These are phyloP conservation scores for Aureobasidium sp. DNA, from an alignment of 2,329 filamentous ascomycete genomes.

Conservation along the genomic window DNA sequence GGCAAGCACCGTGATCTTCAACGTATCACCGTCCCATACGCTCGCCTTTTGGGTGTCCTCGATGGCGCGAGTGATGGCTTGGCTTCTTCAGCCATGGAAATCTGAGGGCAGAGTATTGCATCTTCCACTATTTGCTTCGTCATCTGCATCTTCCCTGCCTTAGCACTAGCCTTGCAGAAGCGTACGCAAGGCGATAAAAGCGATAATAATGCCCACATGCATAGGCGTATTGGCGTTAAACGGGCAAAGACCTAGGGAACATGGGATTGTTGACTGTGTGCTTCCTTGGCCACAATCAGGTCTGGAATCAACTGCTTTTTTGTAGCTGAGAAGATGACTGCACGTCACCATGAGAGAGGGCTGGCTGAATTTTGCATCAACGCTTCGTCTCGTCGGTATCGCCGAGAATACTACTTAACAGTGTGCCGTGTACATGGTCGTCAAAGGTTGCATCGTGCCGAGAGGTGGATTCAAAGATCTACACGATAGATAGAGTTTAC, in stretches of 20 bases:
- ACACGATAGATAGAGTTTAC: constrained; percentile 2
- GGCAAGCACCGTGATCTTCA: constrained; percentile 95
- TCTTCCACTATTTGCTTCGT: neutral
- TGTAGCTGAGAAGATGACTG: too few relatives aligned
- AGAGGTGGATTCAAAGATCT: constrained; percentile 1
- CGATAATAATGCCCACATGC: neutral
- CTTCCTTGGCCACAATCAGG: too few relatives aligned
- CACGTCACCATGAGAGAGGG: neutral
- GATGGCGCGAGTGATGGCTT: constrained; percentile 15
- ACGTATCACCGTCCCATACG: constrained; percentile 90
- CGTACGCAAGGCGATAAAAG: neutral
- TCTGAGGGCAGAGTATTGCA: neutral
- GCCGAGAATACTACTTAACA: neutral
- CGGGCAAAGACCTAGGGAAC: neutral
- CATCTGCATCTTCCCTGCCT: neutral
- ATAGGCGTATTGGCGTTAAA: neutral
- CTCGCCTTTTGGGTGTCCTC: constrained; percentile 65
- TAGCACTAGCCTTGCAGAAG: neutral
- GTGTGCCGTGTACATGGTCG: neutral
- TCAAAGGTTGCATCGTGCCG: neutral
- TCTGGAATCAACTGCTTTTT: too few relatives aligned
- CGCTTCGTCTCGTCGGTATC: neutral
- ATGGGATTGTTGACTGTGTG: neutral
- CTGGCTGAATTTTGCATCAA: neutral
- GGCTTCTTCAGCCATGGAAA: constrained; percentile 10